Evolutionary conservation across 805 yeast genomes (phyloP).

Genomic region (Yarrowia hollandica): DNA sequence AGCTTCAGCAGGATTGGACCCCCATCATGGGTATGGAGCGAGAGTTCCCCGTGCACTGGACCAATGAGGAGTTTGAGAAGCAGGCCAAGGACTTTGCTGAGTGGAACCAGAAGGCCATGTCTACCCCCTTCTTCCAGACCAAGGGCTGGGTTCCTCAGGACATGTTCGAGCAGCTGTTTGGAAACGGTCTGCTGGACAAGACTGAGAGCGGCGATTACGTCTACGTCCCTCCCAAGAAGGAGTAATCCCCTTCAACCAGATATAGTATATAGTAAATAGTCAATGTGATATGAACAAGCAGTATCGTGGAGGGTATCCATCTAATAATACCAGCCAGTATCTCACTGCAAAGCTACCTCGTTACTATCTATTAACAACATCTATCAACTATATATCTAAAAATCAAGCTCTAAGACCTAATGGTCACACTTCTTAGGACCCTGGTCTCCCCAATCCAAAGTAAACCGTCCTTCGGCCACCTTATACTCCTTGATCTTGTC

Average conservation of each 20-base stretch:
- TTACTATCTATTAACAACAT: too few species aligned
- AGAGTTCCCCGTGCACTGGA: slow-evolving; percentile 59
- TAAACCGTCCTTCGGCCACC: slow-evolving; percentile 72
- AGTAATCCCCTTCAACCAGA: not conserved
- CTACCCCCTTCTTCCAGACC: slow-evolving; percentile 83
- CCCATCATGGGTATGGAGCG: slow-evolving; percentile 33
- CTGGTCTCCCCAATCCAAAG: slow-evolving; percentile 60
- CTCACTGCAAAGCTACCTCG: too few species aligned
- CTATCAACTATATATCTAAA: too few species aligned
- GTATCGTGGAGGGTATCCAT: too few species aligned
- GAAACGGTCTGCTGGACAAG: slow-evolving; percentile 66
- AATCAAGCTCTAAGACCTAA: not conserved
- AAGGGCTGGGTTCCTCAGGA: slow-evolving; percentile 97
- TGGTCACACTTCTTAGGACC: slow-evolving; percentile 24
- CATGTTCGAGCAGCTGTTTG: slow-evolving; percentile 70
- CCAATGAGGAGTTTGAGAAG: slow-evolving; percentile 57
- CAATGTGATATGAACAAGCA: too few species aligned
- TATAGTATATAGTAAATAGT: slow-evolving; percentile 4
- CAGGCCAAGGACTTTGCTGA: slow-evolving; percentile 60
- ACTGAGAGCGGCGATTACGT: slow-evolving; percentile 59
- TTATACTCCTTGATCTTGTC: slow-evolving; percentile 58
- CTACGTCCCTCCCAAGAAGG: slow-evolving; percentile 33
- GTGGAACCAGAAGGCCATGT: slow-evolving; percentile 66
- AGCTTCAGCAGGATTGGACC: slow-evolving; percentile 39
- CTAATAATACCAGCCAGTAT: too few species aligned